Base-by-base conservation (phyloP, 2,329 filamentous ascomycete genomes). In the Teratosphaeria gauchensis region DNA sequence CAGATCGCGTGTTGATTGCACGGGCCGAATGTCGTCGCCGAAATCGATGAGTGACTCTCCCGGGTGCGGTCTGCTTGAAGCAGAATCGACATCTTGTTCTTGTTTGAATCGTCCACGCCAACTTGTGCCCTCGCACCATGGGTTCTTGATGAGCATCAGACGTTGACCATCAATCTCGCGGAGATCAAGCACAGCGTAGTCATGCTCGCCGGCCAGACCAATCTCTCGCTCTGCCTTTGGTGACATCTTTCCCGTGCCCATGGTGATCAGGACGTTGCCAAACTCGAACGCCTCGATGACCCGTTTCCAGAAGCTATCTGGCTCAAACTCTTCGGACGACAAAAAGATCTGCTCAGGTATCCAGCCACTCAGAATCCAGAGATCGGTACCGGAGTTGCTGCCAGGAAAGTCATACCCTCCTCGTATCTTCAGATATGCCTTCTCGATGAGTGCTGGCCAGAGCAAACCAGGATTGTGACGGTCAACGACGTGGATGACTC, bases 391-490 rank as follows among this genome's bases (percentile, higher is more conserved):
- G 0, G 92, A 97, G 72, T 97, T 97, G 69, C 94, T 97, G 7
- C 94, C 94, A 0, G 94, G 92, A 64, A 99, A 99, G 69, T 99
- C 92, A 71, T 99, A 99, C 35, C 94, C 94, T 31, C 94, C 94
- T 58, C 92, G 84, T 11, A 97, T 84, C 76, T 97, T 99, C 1
- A 99, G 78, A 66, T 99, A 99, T 0, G 94, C 94, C 71, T 99
- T 99, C 71, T 99, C 94, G 16, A 97, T 77, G 4, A 99, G 79
- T 1, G 92, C 91, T 5, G 94, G 94, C 91, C 92, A 97, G 14
- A 97, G 75, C 14, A 95, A 78, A n/a, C 77, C 79, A 3, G 89
- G 87, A 63, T 96, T 91, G 51, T 86, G 86, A 38, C 90, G 83
- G 67, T 97, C 92, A 53, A 95, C 82, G 9, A 97, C 92, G 72